Base-by-base conservation (phyloP, 1,139 yeast species). In the Blastobotrys arbuscula region DNA sequence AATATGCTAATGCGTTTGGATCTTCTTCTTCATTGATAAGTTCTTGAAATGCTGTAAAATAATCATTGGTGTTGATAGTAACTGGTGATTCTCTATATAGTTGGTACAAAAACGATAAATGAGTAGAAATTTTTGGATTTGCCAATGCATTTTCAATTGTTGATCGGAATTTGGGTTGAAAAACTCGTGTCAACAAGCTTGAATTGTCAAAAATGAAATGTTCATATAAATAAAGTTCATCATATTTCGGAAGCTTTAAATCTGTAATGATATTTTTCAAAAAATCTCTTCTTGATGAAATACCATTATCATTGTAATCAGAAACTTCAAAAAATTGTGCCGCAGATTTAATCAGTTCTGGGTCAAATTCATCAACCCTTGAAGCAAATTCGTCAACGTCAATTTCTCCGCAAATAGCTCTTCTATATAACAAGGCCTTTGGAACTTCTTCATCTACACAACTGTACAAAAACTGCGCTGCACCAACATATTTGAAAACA, bases 11-110 rank as follows among this genome's bases (percentile, higher is more conserved):
- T 0, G 77, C 66, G 24, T 74, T 57, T n/a, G 57, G 52, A 5
- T 55, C 62, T 18, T 52, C 59, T 46, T 44, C 49, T 47, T 70
- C 70, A 19, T 75, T 73, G 23, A 86, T 59, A 0, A 81, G 69
- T 51, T 75, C 78, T 59, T 76, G 78, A 68, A 87, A 89, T 1
- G 90, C 89, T 43, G 73, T 68, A 61, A 76, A 89, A 59, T 84
- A 85, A 59, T 89, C 97, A 65, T 76, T 84, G 45, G 87, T 76
- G 61, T 88, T 89, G 54, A 88, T 75, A 23, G 75, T 70, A 2
- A 82, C 73, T 24, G 88, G 86, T 0, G 96, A 92, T 60, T 89
- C 97, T 53, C 92, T 78, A 63, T 84, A 84, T 19, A 88, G 73
- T 42, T 79, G 76, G 66, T 80, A 89, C 48, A 88, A 64, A 41